Evolutionary conservation across 2,329 filamentous ascomycete species (phyloP), one percentile per base, ranked within the genome.

Genomic region (Conoideocrella luteorostrata): DNA sequence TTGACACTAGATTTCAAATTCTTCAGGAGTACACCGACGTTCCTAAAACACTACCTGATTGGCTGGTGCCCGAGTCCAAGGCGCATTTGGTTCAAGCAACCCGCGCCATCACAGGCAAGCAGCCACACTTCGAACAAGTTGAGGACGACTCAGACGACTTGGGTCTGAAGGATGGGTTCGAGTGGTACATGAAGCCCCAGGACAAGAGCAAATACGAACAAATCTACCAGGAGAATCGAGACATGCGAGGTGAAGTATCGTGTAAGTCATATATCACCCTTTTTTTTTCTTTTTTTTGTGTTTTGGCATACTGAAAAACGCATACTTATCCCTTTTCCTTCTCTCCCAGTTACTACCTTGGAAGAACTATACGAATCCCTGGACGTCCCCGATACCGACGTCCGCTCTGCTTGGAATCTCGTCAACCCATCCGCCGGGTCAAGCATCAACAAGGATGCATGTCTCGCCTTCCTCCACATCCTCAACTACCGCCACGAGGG

Each of bases 161-260:
- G 1, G 89, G 89, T 1, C 72, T 98, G 50, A 95, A 95, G 63
- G 89, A 96, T 65, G 91, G 91, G 11, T 98, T 98, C 65, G 93
- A 98, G 64, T 98, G 93, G 93, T 98, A 98, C 70, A 98, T 98
- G 88, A 89, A 82, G 47, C 93, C 93, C 1, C 67, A 73, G 23
- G 90, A 98, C 68, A 94, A 94, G 68, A 62, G 80, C 51, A 97
- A 96, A 67, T 98, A 98, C 69, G 89, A 96, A 66, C 88, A 91
- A 56, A 98, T 98, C 66, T 98, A 97, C 68, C 86, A 85, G 51
- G 89, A 94, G 57, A 94, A 89, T 68, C 80, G 89, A 48, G 87
- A 95, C 64, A 80, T 84, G 62, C 83, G 90, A 41, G 93, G 93
- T 51, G 88, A 95, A 58, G 77, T 90, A 55, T 74, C 82, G 46